Evolutionary conservation across 2,329 filamentous ascomycete genomes (phyloP), one percentile per base, ranked within the genome.

Genomic region (Aureobasidium sp.): DNA sequence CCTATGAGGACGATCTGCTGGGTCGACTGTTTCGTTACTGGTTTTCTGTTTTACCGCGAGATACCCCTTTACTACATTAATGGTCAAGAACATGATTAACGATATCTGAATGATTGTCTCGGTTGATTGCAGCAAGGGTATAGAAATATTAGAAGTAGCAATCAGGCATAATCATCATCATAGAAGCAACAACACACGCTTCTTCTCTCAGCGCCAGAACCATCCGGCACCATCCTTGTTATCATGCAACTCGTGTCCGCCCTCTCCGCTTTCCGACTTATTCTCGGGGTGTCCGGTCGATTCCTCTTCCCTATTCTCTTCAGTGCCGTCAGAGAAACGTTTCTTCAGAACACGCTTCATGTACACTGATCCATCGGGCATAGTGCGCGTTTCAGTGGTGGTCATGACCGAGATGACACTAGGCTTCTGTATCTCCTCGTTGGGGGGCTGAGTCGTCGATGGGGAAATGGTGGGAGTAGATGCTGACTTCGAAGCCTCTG

Each of bases 321-420:
- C 84, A 3, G 78, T 76, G 0, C 84, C 84, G 72, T 86, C 83
- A 1, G 80, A 75, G 66, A 85, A 87, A 2, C 81, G 77, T 67
- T 81, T 82, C 64, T 82, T 86, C 16, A 83, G 72, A 9, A 84
- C 73, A 1, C 79, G 78, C 66, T 81, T 84, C 0, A 81, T 85
- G 9, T 81, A 80, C 2, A 85, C 72, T 0, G 80, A 82, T 13
- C 84, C 84, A 68, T 86, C 83, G 0, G 81, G 75, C 2, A 80
- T 73, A 2, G 78, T 79, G 4, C 76, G 79, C 3, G 81, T 80
- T 64, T 84, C 78, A 2, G 82, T 85, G 0, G 78, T 83, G 1
- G 81, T 85, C 45, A 83, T 72, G 1, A 82, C 84, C 0, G 82
- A 83, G 1, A 86, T 69, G 2, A 86, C 69, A 45, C 67, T 61